Conservation (phyloP, 495 filamentous ascomycete genomes). For the Penicillium maclennaniae region DNA sequence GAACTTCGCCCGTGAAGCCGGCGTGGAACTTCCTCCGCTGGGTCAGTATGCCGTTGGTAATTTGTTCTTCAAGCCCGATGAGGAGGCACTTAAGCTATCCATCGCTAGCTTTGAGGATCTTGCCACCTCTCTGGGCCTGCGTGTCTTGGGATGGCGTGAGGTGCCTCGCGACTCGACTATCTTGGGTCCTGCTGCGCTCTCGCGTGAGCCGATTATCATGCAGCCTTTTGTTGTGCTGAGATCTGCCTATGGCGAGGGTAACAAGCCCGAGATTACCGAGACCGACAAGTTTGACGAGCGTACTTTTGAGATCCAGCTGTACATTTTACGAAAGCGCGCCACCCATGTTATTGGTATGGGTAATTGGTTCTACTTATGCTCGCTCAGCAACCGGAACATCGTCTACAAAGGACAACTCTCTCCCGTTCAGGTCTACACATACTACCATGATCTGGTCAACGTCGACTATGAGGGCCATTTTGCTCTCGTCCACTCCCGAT, state of each 20-base stretch:
- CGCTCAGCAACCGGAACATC: slow-evolving; percentile 97
- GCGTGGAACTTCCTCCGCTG: slow-evolving; percentile 76
- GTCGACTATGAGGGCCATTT: slow-evolving; percentile 98
- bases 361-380: slow-evolving; percentile 99
- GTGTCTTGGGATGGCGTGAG: slow-evolving; percentile 95
- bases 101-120: slow-evolving; percentile 87
- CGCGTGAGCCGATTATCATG: slow-evolving; percentile 88
- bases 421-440: slow-evolving; percentile 96
- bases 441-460: slow-evolving; percentile 96
- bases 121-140: slow-evolving; percentile 78
- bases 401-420: slow-evolving; percentile 98
- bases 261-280: slow-evolving; percentile 75
- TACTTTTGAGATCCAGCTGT: slow-evolving; percentile 89
- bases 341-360: slow-evolving; percentile 92
- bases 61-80: slow-evolving; percentile 96
- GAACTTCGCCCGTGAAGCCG: slow-evolving; percentile 89
- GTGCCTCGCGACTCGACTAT: slow-evolving; percentile 90
- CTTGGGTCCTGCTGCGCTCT: slow-evolving; percentile 88
- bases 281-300: slow-evolving; percentile 76
- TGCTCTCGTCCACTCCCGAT: slow-evolving; percentile 94
- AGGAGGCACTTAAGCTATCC: slow-evolving; percentile 81
- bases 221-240: slow-evolving; percentile 93
- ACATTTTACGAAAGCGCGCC: slow-evolving; percentile 88
- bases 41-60: slow-evolving; percentile 98
- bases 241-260: slow-evolving; percentile 82